These are phyloP conservation scores for Podaxis mareebaensis DNA, from an alignment of 768 basidiomycete genomes.

Conservation along the genomic window DNA sequence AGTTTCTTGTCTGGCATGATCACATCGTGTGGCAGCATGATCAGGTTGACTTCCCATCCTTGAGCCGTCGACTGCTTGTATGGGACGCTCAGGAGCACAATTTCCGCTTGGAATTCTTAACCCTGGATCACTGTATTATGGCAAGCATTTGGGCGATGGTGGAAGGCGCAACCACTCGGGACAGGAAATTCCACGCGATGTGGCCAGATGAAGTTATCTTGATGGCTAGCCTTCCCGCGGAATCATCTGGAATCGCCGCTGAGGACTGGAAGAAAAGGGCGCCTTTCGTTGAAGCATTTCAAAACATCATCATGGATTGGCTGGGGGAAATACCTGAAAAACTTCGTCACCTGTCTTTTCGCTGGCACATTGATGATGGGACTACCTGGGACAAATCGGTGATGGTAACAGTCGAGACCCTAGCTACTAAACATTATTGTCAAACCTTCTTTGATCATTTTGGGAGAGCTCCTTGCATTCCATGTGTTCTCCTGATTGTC, in stretches of 20 bases:
- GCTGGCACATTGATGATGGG: neutral
- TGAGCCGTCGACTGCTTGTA: neutral
- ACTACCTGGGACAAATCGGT: neutral
- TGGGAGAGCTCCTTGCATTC: neutral
- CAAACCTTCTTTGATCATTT: neutral
- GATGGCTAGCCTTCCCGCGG: neutral
- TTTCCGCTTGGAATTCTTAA: constrained; percentile 18
- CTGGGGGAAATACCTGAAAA: neutral
- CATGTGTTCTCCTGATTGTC: neutral
- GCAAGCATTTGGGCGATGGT: neutral
- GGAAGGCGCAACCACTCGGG: neutral
- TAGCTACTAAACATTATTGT: neutral
- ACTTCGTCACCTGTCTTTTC: neutral
- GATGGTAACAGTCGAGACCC: neutral
- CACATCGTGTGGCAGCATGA: neutral
- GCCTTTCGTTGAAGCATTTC: constrained; percentile 14
- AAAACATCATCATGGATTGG: neutral
- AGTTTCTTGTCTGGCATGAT: neutral
- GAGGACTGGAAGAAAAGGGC: constrained; percentile 2
- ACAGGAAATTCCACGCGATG: constrained; percentile 1
- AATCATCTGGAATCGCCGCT: neutral
- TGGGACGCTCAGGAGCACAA: constrained; percentile 22
- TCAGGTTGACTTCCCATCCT: neutral
- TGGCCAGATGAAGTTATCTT: constrained; percentile 4
- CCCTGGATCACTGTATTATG: constrained; percentile 13